Percentiles rank a stretch among this genome's conserved stretches.
These are phyloP conservation scores for Apostasia ramifera DNA, from an alignment of 106 monocot species.

Conservation along the genomic window DNA sequence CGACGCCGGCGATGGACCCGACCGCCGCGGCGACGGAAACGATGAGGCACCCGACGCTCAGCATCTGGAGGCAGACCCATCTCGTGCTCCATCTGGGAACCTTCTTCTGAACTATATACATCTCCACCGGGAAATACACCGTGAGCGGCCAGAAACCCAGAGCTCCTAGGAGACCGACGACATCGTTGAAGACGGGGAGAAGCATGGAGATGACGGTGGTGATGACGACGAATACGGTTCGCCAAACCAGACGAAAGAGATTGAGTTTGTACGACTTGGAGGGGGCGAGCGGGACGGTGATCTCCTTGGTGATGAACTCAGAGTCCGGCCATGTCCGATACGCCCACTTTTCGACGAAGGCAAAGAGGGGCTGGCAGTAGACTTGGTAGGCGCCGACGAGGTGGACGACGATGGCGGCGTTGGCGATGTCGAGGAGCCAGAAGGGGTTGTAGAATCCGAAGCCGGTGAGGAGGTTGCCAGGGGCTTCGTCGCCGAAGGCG, in stretches of 20 bases:
- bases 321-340: constrained; percentile 30
- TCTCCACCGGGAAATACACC: constrained; percentile 79
- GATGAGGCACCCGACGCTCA: constrained; percentile 59
- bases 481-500: constrained; percentile 53
- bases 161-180: constrained; percentile 70
- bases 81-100: constrained; percentile 45
- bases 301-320: constrained; percentile 34
- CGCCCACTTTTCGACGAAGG: constrained; percentile 59
- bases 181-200: constrained; percentile 81
- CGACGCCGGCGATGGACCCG: constrained; percentile 57
- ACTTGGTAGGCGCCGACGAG: constrained; percentile 64
- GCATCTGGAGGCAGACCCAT: constrained; percentile 58
- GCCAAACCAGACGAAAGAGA: constrained; percentile 53
- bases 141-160: constrained; percentile 78
- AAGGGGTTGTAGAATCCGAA: constrained; percentile 72
- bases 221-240: constrained; percentile 45
- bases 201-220: constrained; percentile 77
- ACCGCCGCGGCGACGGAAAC: constrained; percentile 40
- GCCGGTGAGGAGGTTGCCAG: constrained; percentile 59
- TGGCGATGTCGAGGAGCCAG: constrained; percentile 69
- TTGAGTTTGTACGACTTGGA: constrained; percentile 27
- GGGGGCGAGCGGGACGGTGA: constrained; percentile 6
- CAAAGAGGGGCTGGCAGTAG: constrained; percentile 60
- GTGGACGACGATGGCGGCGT: constrained; percentile 51
- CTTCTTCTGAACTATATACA: constrained; percentile 70